Percentiles rank a stretch among this genome's conserved stretches.
phyloP scores from a whole-genome alignment of 768 basidiomycete species.

The Auricularia cornea region DNA sequence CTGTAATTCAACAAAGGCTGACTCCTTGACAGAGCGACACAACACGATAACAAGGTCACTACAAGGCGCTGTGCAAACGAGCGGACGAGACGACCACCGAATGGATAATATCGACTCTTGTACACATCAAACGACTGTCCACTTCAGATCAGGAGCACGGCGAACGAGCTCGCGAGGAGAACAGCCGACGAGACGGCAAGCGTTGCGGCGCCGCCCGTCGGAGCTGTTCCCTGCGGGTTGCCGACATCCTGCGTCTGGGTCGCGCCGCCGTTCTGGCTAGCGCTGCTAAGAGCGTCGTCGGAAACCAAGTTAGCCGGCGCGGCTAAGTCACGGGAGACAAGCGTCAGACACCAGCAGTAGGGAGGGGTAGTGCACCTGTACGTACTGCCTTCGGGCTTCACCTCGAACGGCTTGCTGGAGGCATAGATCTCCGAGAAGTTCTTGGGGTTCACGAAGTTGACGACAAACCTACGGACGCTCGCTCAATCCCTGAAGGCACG shows the following conservation, averaged over 20 bases:
- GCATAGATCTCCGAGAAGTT: conserved; percentile 47
- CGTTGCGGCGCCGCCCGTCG: not conserved
- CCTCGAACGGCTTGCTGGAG: conserved; percentile 45
- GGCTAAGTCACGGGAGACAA: not conserved
- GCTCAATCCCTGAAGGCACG: too few species aligned
- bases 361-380: conserved; percentile 14
- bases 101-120: too few species aligned
- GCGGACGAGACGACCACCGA: too few species aligned
- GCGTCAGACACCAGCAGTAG: not conserved
- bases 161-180: not conserved
- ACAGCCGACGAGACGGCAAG: not conserved
- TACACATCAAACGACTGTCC: too few species aligned
- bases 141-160: not conserved
- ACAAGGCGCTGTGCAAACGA: too few species aligned
- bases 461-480: conserved; percentile 17
- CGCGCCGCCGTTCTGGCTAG: not conserved
- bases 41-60: too few species aligned
- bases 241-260: not conserved
- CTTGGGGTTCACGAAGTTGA: conserved; percentile 27
- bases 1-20: not conserved
- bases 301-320: not conserved
- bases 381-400: conserved; percentile 46
- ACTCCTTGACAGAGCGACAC: not conserved
- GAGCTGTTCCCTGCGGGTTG: not conserved
- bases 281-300: not conserved